Evolutionary conservation across 257 asterid species (phyloP).

Genomic region (Coffea canephora): DNA sequence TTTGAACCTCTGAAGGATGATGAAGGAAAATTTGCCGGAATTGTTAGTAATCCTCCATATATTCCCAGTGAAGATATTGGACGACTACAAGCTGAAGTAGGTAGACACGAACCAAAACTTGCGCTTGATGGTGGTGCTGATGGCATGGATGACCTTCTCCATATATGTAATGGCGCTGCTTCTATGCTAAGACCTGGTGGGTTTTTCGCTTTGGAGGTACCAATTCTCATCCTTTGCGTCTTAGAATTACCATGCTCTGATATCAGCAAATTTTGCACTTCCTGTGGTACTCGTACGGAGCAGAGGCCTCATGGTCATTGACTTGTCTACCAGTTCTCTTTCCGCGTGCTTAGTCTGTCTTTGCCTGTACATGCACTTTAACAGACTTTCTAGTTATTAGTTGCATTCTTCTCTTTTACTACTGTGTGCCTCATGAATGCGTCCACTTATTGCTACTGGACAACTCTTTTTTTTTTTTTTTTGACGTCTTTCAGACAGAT

Average conservation of each 20-base stretch:
- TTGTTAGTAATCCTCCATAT: constrained; percentile 90
- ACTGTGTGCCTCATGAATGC: background rate
- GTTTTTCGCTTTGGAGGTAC: constrained; percentile 90
- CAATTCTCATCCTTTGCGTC: constrained; percentile 11
- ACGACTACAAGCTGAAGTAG: constrained; percentile 84
- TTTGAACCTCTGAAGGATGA: constrained; percentile 66
- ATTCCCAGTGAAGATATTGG: constrained; percentile 66
- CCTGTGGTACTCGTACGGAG: background rate
- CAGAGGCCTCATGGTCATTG: background rate
- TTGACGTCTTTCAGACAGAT: background rate
- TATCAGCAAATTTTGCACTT: background rate
- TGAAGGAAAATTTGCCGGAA: constrained; percentile 56
- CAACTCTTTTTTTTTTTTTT: background rate
- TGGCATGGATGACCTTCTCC: constrained; percentile 71
- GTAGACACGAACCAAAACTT: constrained; percentile 68
- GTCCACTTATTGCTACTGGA: background rate
- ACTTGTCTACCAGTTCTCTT: background rate
- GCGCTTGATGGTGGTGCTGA: constrained; percentile 85
- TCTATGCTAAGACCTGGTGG: constrained; percentile 72
- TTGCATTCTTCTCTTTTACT: background rate
- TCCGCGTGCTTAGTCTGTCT: background rate
- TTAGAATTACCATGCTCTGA: background rate
- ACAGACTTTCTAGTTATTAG: background rate
- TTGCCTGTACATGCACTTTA: background rate
- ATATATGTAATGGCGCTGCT: constrained; percentile 70